Percentiles rank a stretch among this genome's conserved stretches.
Evolutionary conservation across 1,284 basidiomycete genomes (phyloP).

Genomic region (Wolfiporia cocos): DNA sequence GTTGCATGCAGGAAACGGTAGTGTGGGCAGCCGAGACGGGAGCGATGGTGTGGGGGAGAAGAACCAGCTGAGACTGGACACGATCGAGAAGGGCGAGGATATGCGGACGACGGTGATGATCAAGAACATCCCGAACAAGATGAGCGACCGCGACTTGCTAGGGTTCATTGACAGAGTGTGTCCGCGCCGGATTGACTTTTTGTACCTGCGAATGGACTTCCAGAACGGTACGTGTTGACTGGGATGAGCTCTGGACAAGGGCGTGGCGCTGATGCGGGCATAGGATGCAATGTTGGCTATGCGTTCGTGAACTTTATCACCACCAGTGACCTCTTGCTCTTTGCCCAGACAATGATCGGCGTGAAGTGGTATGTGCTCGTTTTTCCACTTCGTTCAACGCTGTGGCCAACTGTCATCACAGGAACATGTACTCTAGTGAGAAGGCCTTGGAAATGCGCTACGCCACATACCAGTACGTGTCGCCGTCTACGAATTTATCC

Average conservation of each 20-base stretch:
- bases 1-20: neutral
- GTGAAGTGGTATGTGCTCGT: conserved; percentile 57
- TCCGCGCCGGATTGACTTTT: conserved; percentile 69
- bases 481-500: too few species aligned
- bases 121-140: conserved; percentile 87
- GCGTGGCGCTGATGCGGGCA: conserved; percentile 4
- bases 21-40: conserved; percentile 9
- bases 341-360: conserved; percentile 68
- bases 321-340: conserved; percentile 67
- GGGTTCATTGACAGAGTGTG: conserved; percentile 64
- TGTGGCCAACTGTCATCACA: conserved; percentile 27
- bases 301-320: conserved; percentile 84
- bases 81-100: conserved; percentile 71
- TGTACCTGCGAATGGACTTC: conserved; percentile 84
- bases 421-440: conserved; percentile 86
- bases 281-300: conserved; percentile 83
- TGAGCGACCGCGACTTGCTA: conserved; percentile 72
- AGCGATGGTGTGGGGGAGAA: conserved; percentile 41
- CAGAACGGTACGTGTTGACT: conserved; percentile 48
- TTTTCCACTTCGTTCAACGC: neutral
- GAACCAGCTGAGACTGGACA: conserved; percentile 64
- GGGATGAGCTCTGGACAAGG: neutral
- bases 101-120: conserved; percentile 84
- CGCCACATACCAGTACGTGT: conserved; percentile 75
- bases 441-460: conserved; percentile 85